Evolutionary conservation across 495 filamentous ascomycete genomes (phyloP).

Genomic region (Podospora didyma): DNA sequence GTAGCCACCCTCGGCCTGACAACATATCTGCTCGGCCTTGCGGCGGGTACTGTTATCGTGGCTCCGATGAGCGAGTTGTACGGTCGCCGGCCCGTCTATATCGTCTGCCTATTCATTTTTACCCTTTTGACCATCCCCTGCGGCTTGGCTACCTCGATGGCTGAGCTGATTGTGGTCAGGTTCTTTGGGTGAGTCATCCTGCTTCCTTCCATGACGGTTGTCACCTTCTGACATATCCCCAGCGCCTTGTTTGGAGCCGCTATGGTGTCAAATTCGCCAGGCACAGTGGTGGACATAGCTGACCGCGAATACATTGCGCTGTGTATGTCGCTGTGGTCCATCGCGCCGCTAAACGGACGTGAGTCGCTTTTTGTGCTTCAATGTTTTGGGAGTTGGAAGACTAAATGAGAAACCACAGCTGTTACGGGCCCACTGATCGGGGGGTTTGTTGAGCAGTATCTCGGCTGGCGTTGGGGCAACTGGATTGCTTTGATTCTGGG

Average conservation of each 20-base stretch:
- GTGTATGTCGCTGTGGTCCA: slow-evolving; percentile 68
- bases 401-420: slow-evolving; percentile 29
- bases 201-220: not conserved
- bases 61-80: slow-evolving; percentile 75
- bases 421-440: slow-evolving; percentile 63
- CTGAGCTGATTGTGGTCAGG: slow-evolving; percentile 61
- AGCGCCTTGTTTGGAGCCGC: slow-evolving; percentile 72
- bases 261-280: slow-evolving; percentile 77
- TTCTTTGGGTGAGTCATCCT: slow-evolving; percentile 58
- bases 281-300: slow-evolving; percentile 77
- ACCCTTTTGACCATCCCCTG: slow-evolving; percentile 66
- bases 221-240: slow-evolving; percentile 10
- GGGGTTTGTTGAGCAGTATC: slow-evolving; percentile 69
- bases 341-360: slow-evolving; percentile 72
- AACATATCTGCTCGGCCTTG: slow-evolving; percentile 72
- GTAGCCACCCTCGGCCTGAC: slow-evolving; percentile 73
- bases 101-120: slow-evolving; percentile 58
- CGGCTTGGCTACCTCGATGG: slow-evolving; percentile 61
- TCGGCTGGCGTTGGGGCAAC: slow-evolving; percentile 83
- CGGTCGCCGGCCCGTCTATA: slow-evolving; percentile 70
- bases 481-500: slow-evolving; percentile 74
- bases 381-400: not conserved
- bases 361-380: not conserved
- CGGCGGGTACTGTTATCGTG: slow-evolving; percentile 65
- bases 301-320: slow-evolving; percentile 65